Base-by-base conservation (phyloP, 306 rosid genomes). In the Purshia tridentata region DNA sequence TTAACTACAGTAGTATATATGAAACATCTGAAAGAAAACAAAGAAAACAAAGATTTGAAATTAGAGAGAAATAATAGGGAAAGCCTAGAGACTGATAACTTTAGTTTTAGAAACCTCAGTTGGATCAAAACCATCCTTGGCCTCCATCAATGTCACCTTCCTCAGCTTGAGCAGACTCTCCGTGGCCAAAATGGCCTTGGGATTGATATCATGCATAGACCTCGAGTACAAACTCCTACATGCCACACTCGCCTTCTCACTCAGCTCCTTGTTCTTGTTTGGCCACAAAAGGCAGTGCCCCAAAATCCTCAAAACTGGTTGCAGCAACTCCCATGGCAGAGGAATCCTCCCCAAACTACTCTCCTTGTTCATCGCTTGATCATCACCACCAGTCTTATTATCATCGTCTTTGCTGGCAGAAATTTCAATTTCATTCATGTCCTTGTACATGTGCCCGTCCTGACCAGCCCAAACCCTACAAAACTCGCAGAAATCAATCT, bases 271-370 rank as follows among this genome's bases (percentile, higher is more conserved):
- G 14, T 51, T 76, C 15, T 55, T 52, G 16, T 62, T 52, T 1
- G 77, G 51, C 11, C 89, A 89, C 84, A 88, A 29, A 65, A 93
- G 51, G 51, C 94, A 91, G 41, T 93, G 94, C 1, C 86, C 94
- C 54, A 91, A 18, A 18, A 89, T 77, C 69, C 93, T 86, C 78
- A 89, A 3, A 0, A 85, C 60, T 0, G 92, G 97, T 29, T 89
- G 92, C 55, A 89, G 40, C 74, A 91, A 44, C 55, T 93, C 98
- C 88, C 92, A 91, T 6, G 90, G 88, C 50, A 93, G 19, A 1
- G 91, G 84, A 76, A 91, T 85, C 67, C 90, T 86, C 8, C 93
- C 89, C 54, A 2, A 13, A 51, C 70, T 18, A 6, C 35, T 16
- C 22, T 72, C n/a, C 11, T 29, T 71, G 40, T 72, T 50, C 16